Evolutionary conservation across 2,329 filamentous ascomycete genomes (phyloP).

Genomic region (Alternaria atra): DNA sequence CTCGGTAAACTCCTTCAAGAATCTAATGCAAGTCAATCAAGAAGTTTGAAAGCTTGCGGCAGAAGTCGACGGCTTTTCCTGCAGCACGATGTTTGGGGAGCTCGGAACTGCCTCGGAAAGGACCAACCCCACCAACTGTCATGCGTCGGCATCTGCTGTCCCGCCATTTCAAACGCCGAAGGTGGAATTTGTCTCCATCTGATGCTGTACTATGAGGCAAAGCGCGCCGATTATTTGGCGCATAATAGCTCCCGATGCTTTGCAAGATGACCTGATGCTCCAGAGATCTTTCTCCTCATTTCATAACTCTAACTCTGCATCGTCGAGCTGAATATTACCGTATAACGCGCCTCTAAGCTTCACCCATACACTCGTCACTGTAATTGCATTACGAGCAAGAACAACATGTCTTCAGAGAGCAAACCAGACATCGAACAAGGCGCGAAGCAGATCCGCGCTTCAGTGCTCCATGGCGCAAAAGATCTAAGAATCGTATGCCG

Average conservation of each 20-base stretch:
- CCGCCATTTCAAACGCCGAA: slow-evolving; percentile 44
- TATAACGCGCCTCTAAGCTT: neutral
- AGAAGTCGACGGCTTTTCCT: slow-evolving; percentile 10
- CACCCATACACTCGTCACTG: neutral
- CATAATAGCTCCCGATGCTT: slow-evolving; percentile 18
- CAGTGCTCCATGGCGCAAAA: slow-evolving; percentile 69
- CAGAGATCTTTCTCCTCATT: neutral
- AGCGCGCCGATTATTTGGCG: slow-evolving; percentile 27
- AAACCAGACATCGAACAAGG: slow-evolving; percentile 32
- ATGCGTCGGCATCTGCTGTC: slow-evolving; percentile 40
- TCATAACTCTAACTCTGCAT: neutral
- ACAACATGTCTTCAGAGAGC: slow-evolving; percentile 32
- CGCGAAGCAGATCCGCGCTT: slow-evolving; percentile 56
- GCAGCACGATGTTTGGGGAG: slow-evolving; percentile 15
- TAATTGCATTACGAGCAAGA: neutral
- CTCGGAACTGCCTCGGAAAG: slow-evolving; percentile 42
- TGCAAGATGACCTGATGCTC: slow-evolving; percentile 8
- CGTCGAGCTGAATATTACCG: neutral
- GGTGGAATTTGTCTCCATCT: slow-evolving; percentile 39
- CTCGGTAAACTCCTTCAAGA: neutral
- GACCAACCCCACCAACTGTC: slow-evolving; percentile 27
- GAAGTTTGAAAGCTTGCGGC: slow-evolving; percentile 6
- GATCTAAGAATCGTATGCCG: slow-evolving; percentile 65
- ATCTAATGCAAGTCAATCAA: neutral
- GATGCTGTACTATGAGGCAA: slow-evolving; percentile 31